Base-by-base conservation (phyloP, 139 green algal genomes). In the Chlorella sp. region DNA sequence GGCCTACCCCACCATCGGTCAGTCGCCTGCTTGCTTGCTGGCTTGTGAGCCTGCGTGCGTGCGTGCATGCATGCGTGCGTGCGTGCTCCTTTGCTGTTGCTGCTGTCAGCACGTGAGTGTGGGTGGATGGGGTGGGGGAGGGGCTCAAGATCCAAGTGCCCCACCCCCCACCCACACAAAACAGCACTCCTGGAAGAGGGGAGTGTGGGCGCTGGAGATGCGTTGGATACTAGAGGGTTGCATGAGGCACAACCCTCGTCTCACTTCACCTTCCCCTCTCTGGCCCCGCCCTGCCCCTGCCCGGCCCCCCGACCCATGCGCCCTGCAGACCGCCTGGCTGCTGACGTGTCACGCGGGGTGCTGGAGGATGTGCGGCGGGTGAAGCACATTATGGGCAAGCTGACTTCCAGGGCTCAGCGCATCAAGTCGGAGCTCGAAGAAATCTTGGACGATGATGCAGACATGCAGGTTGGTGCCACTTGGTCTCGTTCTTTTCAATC, bases 361-460 rank as follows among this genome's bases (percentile, higher is more conserved):
- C 90, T 94, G 36, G 88, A 94, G 40, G 80, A 86, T 1, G 86
- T 94, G 61, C 90, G 92, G 16, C 42, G 75, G 32, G 85, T 78
- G 88, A 94, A 94, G 81, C 83, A 48, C 16, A 42, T n/a, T 5
- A 69, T 93, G 40, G 87, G 88, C 53, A 66, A 78, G 37, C 83
- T 93, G 81, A 71, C 90, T 11, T 64, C 37, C 0, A 85, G 92
- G 1, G 86, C 93, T 36, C 12, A 66, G 57, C 81, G 87, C 11
- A n/a, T 92, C 42, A 91, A 90, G 73, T 42, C 90, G 87, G 90
- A 93, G 90, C 88, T 94, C 80, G 92, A 94, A 77, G 89, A 91
- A 9, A 92, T 93, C 18, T 85, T 94, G 82, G 92, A 93, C n/a
- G 92, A 94, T 40, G 90, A 94, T 66, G 78, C 90, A 19, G 92